A percentile compares a stretch with the other conserved stretches of the same genome.
These are phyloP conservation scores for Cudoniella acicularis DNA, from an alignment of 495 filamentous ascomycete species.

Conservation along the genomic window DNA sequence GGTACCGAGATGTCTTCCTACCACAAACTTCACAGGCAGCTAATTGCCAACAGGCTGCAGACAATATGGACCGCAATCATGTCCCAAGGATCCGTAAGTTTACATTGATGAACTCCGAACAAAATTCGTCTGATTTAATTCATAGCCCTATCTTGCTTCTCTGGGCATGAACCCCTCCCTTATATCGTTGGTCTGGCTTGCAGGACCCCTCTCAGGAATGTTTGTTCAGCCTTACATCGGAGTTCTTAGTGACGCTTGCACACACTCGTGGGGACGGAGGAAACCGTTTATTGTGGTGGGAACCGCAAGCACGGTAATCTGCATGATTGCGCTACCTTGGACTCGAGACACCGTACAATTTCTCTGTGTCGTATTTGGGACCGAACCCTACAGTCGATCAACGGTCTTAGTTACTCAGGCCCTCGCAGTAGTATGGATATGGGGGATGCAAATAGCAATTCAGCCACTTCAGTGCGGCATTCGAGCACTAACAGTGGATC, in stretches of 20 bases:
- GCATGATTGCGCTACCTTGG: constrained; percentile 11
- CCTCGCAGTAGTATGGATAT: constrained; percentile 3
- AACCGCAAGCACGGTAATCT: background rate
- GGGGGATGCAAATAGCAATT: constrained; percentile 13
- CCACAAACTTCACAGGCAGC: background rate
- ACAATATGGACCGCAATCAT: background rate
- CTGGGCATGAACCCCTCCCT: constrained; percentile 17
- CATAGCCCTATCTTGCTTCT: constrained; percentile 14
- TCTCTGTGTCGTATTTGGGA: background rate
- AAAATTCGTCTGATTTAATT: background rate
- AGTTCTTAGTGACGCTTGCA: constrained; percentile 12
- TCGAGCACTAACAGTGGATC: constrained; percentile 19
- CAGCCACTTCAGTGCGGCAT: constrained; percentile 23
- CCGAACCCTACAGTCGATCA: background rate
- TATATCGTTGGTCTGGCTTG: constrained; percentile 20
- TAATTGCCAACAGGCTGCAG: background rate
- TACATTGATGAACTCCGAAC: background rate
- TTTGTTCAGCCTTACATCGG: constrained; percentile 24
- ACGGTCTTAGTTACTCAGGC: background rate
- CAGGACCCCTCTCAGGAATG: constrained; percentile 20
- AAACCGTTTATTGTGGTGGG: constrained; percentile 18
- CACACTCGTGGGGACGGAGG: constrained; percentile 10
- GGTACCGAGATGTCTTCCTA: background rate
- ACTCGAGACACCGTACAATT: background rate
- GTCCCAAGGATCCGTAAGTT: background rate